These are phyloP conservation scores for Coemansia sp. DNA, from an alignment of 192 early-diverging fungal genomes.

Conservation along the genomic window DNA sequence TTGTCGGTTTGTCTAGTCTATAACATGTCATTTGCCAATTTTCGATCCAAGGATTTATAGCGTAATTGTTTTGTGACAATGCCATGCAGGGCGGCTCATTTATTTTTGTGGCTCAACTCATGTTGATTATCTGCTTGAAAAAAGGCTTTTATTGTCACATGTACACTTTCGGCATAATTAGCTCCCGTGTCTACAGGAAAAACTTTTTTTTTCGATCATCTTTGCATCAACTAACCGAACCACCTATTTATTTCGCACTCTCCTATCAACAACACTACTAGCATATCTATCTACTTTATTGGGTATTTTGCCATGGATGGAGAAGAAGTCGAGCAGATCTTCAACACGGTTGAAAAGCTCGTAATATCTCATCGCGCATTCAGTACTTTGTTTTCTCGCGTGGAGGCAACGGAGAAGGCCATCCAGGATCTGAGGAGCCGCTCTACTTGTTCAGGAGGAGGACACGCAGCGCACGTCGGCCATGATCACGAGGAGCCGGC, in stretches of 20 bases:
- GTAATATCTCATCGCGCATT: neutral
- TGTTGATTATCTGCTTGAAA: too few species aligned
- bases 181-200: too few species aligned
- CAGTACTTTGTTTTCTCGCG: neutral
- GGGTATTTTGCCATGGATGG: neutral
- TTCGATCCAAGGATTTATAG: too few species aligned
- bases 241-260: too few species aligned
- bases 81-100: neutral
- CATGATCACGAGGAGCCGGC: neutral
- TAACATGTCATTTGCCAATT: neutral
- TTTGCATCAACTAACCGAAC: too few species aligned
- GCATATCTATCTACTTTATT: neutral
- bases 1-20: neutral
- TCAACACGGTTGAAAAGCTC: neutral
- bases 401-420: neutral
- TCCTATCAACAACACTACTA: too few species aligned
- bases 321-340: neutral
- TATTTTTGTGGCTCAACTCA: too few species aligned
- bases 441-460: neutral
- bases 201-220: too few species aligned
- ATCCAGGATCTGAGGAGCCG: neutral
- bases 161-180: too few species aligned
- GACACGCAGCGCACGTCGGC: neutral
- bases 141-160: too few species aligned
- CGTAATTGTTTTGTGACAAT: neutral